Evolutionary conservation across 148 eudicot species (phyloP).

Genomic region (Spergularia bocconei): DNA sequence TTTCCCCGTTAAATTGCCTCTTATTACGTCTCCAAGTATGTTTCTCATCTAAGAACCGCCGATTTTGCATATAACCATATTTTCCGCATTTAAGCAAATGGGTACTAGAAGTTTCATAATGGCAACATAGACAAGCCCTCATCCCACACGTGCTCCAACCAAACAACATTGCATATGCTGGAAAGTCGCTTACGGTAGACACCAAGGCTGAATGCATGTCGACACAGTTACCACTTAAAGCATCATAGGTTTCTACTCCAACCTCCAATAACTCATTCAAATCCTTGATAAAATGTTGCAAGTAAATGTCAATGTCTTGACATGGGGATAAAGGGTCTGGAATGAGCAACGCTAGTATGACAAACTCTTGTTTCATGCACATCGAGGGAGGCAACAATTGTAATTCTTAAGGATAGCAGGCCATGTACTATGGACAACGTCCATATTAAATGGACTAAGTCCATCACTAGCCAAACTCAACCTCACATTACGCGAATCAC

Average conservation of each 20-base stretch:
- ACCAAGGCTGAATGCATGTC: slow-evolving; percentile 3
- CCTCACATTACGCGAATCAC: background rate
- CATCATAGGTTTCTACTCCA: slow-evolving; percentile 14
- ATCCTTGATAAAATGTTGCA: slow-evolving; percentile 10
- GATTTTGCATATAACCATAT: background rate
- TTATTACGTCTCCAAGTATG: background rate
- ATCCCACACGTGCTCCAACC: background rate
- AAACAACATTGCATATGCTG: slow-evolving; percentile 4
- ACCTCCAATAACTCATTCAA: background rate
- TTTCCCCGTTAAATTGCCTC: background rate
- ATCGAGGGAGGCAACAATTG: slow-evolving; percentile 10
- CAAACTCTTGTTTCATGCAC: background rate
- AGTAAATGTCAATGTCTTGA: background rate
- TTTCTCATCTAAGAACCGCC: background rate
- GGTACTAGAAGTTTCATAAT: background rate
- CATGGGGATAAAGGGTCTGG: background rate
- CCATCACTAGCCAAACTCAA: background rate
- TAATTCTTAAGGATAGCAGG: background rate
- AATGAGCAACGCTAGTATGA: background rate
- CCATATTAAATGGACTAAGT: background rate
- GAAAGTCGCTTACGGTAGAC: slow-evolving; percentile 14
- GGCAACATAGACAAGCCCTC: background rate
- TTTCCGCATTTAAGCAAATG: background rate
- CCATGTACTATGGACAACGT: too few species aligned
- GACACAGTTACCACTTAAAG: background rate